A percentile compares a stretch with the other conserved stretches of the same genome.
phyloP scores from a whole-genome alignment of 805 yeast species.

The Maudiozyma turicensis region DNA sequence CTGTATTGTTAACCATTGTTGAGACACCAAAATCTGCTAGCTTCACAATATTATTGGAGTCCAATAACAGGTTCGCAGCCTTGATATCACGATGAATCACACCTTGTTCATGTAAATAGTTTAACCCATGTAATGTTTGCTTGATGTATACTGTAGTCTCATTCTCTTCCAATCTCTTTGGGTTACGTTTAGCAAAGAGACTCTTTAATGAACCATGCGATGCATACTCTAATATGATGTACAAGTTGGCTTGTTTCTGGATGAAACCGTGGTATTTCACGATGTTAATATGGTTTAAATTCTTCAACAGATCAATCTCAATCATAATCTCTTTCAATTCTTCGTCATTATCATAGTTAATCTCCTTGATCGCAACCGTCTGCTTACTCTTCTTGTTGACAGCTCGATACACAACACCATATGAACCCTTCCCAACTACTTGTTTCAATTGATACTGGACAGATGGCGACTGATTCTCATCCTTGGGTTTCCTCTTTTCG shows the following conservation, averaged over 20 bases:
- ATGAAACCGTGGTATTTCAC: constrained; percentile 89
- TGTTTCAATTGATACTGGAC: constrained; percentile 43
- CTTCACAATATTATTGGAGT: constrained; percentile 65
- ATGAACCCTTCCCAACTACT: constrained; percentile 83
- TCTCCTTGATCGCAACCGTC: constrained; percentile 72
- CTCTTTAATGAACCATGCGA: constrained; percentile 56
- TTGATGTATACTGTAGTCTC: constrained; percentile 50
- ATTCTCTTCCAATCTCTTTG: constrained; percentile 43
- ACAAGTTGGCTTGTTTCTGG: constrained; percentile 53
- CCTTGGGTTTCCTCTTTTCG: no score
- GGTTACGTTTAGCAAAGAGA: constrained; percentile 25
- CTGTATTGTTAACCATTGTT: constrained; percentile 58
- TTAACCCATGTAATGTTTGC: constrained; percentile 64
- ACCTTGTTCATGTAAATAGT: constrained; percentile 63
- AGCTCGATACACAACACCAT: constrained; percentile 77
- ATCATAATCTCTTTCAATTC: constrained; percentile 46
- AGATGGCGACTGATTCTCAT: constrained; percentile 1
- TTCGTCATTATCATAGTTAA: constrained; percentile 61
- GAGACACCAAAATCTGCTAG: constrained; percentile 96
- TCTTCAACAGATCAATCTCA: constrained; percentile 69
- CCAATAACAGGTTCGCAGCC: constrained; percentile 79
- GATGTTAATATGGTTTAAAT: constrained; percentile 76
- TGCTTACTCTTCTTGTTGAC: constrained; percentile 54
- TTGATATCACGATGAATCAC: constrained; percentile 89
- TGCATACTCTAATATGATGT: constrained; percentile 70